A percentile compares a stretch with the other conserved stretches of the same genome.
Conservation (phyloP, 306 rosid species). For the Cicer judaicum region DNA sequence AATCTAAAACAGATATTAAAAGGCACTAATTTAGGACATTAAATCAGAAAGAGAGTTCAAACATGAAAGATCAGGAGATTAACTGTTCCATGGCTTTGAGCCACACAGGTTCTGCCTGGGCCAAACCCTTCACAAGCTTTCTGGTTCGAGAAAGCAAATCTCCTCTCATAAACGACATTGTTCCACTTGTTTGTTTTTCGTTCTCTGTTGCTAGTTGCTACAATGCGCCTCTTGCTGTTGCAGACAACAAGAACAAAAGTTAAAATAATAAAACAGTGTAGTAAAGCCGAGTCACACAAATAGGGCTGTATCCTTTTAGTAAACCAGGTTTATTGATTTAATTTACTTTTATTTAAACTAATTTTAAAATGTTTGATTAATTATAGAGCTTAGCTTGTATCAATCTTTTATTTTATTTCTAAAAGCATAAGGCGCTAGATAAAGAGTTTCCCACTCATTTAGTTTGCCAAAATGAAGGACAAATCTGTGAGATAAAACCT, state of each 20-base stretch:
- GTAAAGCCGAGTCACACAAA: neutral
- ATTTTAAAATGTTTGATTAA: neutral
- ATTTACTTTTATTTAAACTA: neutral
- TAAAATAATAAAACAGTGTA: neutral
- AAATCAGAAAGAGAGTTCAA: conserved; percentile 9
- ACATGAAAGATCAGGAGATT: conserved; percentile 34
- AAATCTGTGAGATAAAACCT: too few relatives aligned
- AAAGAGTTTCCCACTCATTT: too few relatives aligned
- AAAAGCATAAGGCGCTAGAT: too few relatives aligned
- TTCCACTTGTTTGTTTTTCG: conserved; percentile 27
- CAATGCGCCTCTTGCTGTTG: conserved; percentile 5
- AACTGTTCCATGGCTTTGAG: conserved; percentile 96
- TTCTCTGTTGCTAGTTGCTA: neutral
- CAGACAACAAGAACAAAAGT: conserved; percentile 15
- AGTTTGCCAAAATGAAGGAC: too few relatives aligned
- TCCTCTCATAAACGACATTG: conserved; percentile 83
- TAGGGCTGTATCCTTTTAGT: neutral
- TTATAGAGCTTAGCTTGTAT: neutral
- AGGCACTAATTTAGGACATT: neutral
- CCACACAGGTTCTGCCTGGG: conserved; percentile 82
- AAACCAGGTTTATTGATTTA: neutral
- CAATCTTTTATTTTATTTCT: too few relatives aligned
- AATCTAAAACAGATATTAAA: neutral
- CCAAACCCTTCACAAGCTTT: conserved; percentile 90
- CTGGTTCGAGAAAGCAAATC: conserved; percentile 69